Conservation (phyloP, 179 eudicot genomes). For the Beta lomatogona region DNA sequence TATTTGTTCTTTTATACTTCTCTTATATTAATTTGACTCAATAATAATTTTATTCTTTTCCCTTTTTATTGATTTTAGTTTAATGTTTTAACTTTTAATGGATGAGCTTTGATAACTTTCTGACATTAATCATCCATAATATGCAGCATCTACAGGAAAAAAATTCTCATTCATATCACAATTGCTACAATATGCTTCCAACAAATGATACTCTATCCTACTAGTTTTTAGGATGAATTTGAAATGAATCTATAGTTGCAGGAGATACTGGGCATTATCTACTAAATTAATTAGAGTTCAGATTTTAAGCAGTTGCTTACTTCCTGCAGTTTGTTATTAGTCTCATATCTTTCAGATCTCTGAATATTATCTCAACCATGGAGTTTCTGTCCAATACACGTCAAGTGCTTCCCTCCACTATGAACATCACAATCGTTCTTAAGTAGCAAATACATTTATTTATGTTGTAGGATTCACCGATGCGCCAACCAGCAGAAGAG, state of each 20-base stretch:
- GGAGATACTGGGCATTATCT: neutral
- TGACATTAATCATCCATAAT: neutral
- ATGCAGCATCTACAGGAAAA: neutral
- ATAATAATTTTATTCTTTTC: neutral
- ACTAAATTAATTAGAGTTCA: neutral
- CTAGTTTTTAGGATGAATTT: neutral
- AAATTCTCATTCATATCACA: neutral
- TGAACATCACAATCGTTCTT: neutral
- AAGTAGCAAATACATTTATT: neutral
- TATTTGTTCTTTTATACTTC: constrained; percentile 19
- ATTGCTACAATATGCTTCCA: neutral
- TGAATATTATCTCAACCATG: neutral
- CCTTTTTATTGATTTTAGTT: neutral
- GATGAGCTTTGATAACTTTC: neutral
- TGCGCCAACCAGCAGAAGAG: constrained; percentile 83
- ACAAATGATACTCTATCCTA: neutral
- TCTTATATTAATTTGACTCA: neutral
- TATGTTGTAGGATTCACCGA: constrained; percentile 76
- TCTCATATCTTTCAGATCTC: neutral
- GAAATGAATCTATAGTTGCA: neutral
- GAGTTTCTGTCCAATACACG: neutral
- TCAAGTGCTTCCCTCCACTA: neutral
- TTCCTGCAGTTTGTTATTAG: too few relatives aligned
- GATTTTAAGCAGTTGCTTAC: constrained; percentile 4
- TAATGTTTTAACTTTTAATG: neutral